Evolutionary conservation across 2,329 filamentous ascomycete genomes (phyloP).

Genomic region (Shiraia bambusicola): DNA sequence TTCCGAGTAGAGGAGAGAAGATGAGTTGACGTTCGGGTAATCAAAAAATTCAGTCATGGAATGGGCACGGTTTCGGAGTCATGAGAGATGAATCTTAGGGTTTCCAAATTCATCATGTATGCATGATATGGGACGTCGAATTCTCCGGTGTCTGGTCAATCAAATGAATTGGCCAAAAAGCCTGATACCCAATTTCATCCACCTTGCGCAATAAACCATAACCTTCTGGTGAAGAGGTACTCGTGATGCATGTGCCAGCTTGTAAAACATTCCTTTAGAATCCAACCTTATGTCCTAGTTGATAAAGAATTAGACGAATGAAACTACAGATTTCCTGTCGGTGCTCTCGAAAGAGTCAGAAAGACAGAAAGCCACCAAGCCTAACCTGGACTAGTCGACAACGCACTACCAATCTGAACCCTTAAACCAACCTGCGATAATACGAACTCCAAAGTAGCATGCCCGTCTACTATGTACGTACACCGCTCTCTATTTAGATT

Average conservation of each 20-base stretch:
- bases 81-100: constrained; percentile 45
- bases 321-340: too few species aligned
- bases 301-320: too few species aligned
- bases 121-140: constrained; percentile 42
- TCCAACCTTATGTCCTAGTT: too few species aligned
- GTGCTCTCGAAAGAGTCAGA: too few species aligned
- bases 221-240: background rate
- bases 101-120: constrained; percentile 43
- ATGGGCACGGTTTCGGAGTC: constrained; percentile 43
- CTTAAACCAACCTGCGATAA: too few species aligned
- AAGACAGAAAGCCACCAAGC: too few species aligned
- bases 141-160: constrained; percentile 43
- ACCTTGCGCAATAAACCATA: background rate
- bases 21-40: constrained; percentile 20
- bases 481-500: background rate
- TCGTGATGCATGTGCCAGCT: too few species aligned
- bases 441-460: too few species aligned
- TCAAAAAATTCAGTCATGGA: constrained; percentile 32
- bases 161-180: constrained; percentile 38
- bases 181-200: constrained; percentile 31
- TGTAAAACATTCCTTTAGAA: too few species aligned
- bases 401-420: too few species aligned
- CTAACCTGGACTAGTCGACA: too few species aligned
- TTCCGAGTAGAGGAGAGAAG: constrained; percentile 38
- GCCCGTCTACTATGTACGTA: too few species aligned